Base-by-base conservation (phyloP, 2,329 filamentous ascomycete species). In the Amylocarpus encephaloides region DNA sequence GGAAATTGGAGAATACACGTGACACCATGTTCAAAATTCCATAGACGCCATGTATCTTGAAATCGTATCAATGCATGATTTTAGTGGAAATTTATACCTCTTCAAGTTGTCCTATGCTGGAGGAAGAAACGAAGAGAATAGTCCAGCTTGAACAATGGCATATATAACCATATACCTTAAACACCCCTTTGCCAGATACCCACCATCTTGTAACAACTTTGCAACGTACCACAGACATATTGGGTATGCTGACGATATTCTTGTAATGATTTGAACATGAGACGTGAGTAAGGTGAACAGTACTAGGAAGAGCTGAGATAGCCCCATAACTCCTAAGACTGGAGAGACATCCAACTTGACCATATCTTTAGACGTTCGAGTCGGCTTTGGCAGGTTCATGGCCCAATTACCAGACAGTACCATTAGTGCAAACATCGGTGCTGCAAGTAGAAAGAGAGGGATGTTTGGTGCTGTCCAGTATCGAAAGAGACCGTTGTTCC, bases 181-280 rank as follows among this genome's bases (percentile, higher is more conserved):
- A 48, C 58, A 16, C 9, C 36, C 48, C 16, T 48, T 44, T 15
- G 46, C 46, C 29, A 43, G 35, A 29, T 36, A 16, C 10, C 10
- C 32, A 18, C 55, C 55, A 40, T 51, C 46, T 43, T 46, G 40
- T 26, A 50, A 35, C 39, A 48, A 48, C 11, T 34, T 30, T n/a
- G 86, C 87, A 35, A 95, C 66, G 74, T 85, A 88, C 75, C 86
- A 84, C 65, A 95, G 93, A 89, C 90, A 96, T 15, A 93, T 69
- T 1, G 90, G 87, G 67, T 92, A 95, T 0, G 84, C 92, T 0
- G 91, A 95, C 1, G 88, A 85, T 13, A 98, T 77, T 19, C 93
- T 81, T 40, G 86, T 95, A 62, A 97, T 85, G 59, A 98, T 94
- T 68, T 98, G 93, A 22, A 96, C 86, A 65, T 98, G 93, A 64